Evolutionary conservation across 305 asterid genomes (phyloP).

Genomic region (Fraxinus ornus): DNA sequence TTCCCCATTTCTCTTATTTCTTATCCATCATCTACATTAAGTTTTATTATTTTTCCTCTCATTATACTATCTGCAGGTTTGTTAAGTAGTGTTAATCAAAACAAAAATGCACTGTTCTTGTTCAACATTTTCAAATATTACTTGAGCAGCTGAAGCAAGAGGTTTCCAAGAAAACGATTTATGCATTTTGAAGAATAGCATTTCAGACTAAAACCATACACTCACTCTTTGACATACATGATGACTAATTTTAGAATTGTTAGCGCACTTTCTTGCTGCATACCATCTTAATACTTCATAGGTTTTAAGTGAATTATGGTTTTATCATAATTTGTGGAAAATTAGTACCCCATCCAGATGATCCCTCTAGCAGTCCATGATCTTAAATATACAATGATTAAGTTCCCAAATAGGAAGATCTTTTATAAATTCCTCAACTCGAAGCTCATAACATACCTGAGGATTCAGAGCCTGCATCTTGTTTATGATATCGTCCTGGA

Average conservation of each 20-base stretch:
- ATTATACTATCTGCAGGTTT: neutral
- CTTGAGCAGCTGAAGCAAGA: neutral
- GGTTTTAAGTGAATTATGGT: neutral
- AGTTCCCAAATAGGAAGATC: constrained; percentile 8
- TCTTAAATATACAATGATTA: neutral
- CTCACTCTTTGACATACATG: neutral
- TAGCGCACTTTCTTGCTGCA: neutral
- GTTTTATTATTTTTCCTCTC: neutral
- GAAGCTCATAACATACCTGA: constrained; percentile 56
- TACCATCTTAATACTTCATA: neutral
- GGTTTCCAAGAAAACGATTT: neutral
- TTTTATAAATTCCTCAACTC: constrained; percentile 3
- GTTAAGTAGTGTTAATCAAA: neutral
- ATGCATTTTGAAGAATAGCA: neutral
- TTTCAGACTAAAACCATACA: neutral
- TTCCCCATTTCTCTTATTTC: neutral
- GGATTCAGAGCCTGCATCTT: constrained; percentile 77
- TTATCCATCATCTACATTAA: neutral
- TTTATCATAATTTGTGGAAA: neutral
- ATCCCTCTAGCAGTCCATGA: neutral
- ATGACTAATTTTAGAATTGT: neutral
- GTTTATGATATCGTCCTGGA: constrained; percentile 67
- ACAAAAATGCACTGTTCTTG: neutral
- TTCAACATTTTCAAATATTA: neutral
- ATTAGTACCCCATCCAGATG: neutral